Conservation (phyloP, 2,329 filamentous ascomycete genomes). For the Diatrype stigma region DNA sequence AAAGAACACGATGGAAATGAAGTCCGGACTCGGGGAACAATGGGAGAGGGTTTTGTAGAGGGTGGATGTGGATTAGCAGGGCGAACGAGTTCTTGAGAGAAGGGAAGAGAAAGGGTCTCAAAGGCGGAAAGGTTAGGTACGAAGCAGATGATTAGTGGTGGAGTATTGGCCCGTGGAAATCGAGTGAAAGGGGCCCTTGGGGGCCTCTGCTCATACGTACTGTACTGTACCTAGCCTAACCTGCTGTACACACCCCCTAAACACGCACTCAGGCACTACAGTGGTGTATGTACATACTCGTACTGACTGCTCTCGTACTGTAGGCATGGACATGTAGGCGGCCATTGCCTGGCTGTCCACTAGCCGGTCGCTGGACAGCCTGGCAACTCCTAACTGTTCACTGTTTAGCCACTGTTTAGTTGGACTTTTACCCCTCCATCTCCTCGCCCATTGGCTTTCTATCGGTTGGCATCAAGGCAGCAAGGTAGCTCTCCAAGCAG, state of each 20-base stretch:
- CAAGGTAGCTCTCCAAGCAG: too few relatives aligned
- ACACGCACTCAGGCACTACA: too few relatives aligned
- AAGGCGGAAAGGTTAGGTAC: background rate
- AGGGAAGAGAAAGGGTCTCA: background rate
- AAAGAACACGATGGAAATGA: constrained; percentile 24
- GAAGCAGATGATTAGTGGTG: background rate
- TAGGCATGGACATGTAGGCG: background rate
- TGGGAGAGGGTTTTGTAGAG: constrained; percentile 22
- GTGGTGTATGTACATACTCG: too few relatives aligned
- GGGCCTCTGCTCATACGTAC: background rate
- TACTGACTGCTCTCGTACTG: too few relatives aligned
- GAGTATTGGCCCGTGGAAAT: background rate
- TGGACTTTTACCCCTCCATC: background rate
- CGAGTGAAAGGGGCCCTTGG: background rate
- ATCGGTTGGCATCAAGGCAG: background rate
- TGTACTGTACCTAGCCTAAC: background rate
- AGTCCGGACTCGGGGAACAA: constrained; percentile 9
- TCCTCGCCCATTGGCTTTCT: background rate
- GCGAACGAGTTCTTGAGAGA: background rate
- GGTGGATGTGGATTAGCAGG: constrained; percentile 13
- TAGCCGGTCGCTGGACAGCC: background rate
- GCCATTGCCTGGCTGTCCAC: background rate
- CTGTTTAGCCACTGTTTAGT: background rate
- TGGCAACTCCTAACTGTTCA: too few relatives aligned
- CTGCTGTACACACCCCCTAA: background rate